Evolutionary conservation across 2,329 filamentous ascomycete species (phyloP).

Genomic region (Pseudofabraea citricarpa): DNA sequence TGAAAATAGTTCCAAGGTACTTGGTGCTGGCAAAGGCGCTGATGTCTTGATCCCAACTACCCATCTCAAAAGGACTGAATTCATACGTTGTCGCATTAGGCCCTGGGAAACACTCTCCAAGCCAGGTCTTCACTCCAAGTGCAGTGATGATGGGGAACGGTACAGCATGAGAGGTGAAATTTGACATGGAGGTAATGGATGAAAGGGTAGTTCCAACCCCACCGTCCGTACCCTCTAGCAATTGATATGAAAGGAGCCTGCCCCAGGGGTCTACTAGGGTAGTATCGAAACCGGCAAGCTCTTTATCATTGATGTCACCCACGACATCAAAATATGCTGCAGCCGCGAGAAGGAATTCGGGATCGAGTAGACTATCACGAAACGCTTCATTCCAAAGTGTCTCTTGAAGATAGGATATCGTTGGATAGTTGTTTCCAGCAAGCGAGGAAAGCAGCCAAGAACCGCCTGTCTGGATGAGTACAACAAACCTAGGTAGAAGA

Average conservation of each 20-base stretch:
- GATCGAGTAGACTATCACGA: constrained; percentile 30
- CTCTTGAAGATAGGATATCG: constrained; percentile 33
- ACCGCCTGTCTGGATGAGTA: constrained; percentile 27
- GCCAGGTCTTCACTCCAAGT: constrained; percentile 29
- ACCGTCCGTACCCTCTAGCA: constrained; percentile 32
- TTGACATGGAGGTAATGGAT: constrained; percentile 27
- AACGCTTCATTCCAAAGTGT: constrained; percentile 37
- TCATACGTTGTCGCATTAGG: constrained; percentile 59
- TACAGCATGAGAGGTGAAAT: constrained; percentile 34
- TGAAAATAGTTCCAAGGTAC: constrained; percentile 57
- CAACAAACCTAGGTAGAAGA: too few relatives aligned
- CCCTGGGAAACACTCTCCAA: constrained; percentile 31
- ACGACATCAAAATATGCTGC: constrained; percentile 27
- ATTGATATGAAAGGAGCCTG: constrained; percentile 34
- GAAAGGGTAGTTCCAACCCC: constrained; percentile 31
- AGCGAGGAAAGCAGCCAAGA: constrained; percentile 40
- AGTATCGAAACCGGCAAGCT: constrained; percentile 33
- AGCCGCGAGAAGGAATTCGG: constrained; percentile 26
- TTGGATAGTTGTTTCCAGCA: constrained; percentile 41
- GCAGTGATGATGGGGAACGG: constrained; percentile 42
- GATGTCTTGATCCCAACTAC: constrained; percentile 56
- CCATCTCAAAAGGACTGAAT: constrained; percentile 62
- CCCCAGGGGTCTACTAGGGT: constrained; percentile 37
- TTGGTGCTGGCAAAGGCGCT: constrained; percentile 54
- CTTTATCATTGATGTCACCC: constrained; percentile 26